Percentiles rank a stretch among this genome's conserved stretches.
These are phyloP conservation scores for Rhytidiadelphus loreus DNA, from an alignment of 225 moss, liverwort and hornwort genomes.

Conservation along the genomic window DNA sequence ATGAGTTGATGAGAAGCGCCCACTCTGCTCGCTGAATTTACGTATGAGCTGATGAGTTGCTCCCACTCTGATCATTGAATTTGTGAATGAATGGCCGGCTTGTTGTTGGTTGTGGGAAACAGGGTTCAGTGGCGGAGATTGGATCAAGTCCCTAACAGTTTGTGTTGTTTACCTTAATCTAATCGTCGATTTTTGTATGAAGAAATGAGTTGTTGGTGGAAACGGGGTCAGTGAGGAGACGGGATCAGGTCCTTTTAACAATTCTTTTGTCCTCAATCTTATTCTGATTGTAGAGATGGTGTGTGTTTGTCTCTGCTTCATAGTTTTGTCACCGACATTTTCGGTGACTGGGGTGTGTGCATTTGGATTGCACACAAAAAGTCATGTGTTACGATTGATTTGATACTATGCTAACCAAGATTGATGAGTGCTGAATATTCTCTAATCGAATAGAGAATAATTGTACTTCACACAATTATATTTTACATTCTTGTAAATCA, in stretches of 20 bases:
- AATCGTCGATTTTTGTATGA: neutral
- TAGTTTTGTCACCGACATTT: neutral
- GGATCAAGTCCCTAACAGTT: neutral
- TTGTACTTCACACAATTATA: neutral
- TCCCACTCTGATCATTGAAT: neutral
- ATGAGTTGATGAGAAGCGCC: neutral
- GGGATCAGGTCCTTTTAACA: neutral
- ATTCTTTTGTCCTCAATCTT: neutral
- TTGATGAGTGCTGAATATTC: neutral
- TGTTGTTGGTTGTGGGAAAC: neutral
- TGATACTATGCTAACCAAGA: neutral
- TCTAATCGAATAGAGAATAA: neutral
- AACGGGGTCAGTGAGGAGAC: neutral
- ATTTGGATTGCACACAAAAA: neutral
- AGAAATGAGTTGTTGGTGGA: neutral
- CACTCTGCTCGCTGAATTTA: neutral
- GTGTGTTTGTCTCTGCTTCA: neutral
- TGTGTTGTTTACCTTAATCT: neutral
- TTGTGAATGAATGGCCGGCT: neutral
- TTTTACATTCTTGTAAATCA: neutral
- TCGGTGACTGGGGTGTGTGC: neutral
- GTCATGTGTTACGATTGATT: neutral
- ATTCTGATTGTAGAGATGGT: neutral
- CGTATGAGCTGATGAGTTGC: neutral
- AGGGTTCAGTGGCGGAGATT: neutral